These are phyloP conservation scores for Kingdonia uniflora DNA, from an alignment of 164 flowering plant genomes.

Conservation along the genomic window DNA sequence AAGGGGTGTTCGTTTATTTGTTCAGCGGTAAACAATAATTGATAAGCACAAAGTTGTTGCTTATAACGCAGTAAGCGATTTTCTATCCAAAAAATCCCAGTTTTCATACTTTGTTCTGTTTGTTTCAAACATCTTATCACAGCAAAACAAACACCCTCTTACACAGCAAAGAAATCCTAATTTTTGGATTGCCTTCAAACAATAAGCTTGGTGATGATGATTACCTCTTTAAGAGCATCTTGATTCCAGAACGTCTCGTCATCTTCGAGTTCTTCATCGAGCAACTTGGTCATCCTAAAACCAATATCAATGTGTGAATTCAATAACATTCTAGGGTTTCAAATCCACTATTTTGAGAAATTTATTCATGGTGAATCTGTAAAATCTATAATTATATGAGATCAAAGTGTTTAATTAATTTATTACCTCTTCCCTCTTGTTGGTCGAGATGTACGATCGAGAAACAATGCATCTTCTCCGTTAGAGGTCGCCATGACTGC, in stretches of 20 bases:
- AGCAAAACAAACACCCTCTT: too few species aligned
- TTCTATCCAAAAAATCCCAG: too few species aligned
- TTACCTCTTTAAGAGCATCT: slow-evolving; percentile 90
- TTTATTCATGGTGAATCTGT: neutral
- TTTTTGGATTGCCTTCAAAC: too few species aligned
- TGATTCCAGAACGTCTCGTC: slow-evolving; percentile 96
- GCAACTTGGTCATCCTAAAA: slow-evolving; percentile 77
- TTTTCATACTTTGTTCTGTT: too few species aligned
- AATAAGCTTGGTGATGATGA: too few species aligned
- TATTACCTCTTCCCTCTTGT: slow-evolving; percentile 47
- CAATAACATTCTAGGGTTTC: slow-evolving; percentile 3
- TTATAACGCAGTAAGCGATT: too few species aligned
- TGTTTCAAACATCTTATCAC: too few species aligned
- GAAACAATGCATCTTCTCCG: slow-evolving; percentile 26
- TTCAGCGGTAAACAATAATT: too few species aligned
- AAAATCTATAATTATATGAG: neutral
- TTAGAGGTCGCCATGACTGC: too few species aligned
- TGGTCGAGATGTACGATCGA: slow-evolving; percentile 38
- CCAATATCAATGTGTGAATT: neutral
- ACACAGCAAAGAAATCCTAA: too few species aligned
- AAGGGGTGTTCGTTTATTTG: too few species aligned
- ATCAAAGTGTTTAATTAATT: neutral
- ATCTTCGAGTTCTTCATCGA: slow-evolving; percentile 80
- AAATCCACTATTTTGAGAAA: neutral
- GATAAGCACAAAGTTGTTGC: too few species aligned